Conservation (phyloP, 2,329 filamentous ascomycete species). For the Penicillium thymicola region DNA sequence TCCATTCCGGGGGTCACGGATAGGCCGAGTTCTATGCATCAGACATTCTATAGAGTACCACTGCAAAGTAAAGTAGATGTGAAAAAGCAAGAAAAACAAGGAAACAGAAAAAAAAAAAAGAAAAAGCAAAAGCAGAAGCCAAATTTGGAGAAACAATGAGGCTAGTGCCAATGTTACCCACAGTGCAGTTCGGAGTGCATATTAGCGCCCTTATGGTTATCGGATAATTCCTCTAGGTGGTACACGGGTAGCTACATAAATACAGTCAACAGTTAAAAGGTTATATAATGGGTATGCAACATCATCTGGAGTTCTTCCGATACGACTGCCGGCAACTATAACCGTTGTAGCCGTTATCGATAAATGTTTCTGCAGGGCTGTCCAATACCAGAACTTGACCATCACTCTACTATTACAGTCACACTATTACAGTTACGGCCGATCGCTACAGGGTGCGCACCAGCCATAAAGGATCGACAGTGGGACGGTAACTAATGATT, state of each 20-base stretch:
- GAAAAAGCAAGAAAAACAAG: background rate
- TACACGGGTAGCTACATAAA: constrained; percentile 19
- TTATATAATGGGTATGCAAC: constrained; percentile 16
- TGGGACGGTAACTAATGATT: background rate
- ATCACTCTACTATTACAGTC: background rate
- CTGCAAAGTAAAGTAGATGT: background rate
- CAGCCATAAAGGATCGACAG: constrained; percentile 17
- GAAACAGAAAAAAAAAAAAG: background rate
- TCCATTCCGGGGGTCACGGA: constrained; percentile 6
- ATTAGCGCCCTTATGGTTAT: constrained; percentile 6
- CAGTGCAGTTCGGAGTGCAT: constrained; percentile 4
- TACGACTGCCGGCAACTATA: constrained; percentile 10
- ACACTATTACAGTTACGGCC: constrained; percentile 1
- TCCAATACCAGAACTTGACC: background rate
- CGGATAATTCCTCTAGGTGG: constrained; percentile 22
- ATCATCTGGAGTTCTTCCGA: constrained; percentile 14
- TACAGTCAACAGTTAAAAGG: background rate
- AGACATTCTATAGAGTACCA: constrained; percentile 15
- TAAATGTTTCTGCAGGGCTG: background rate
- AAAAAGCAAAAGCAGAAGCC: background rate
- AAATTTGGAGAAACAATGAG: background rate
- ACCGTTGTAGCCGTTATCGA: background rate
- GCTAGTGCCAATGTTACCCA: constrained; percentile 19
- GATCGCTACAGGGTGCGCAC: constrained; percentile 24
- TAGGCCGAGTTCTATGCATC: constrained; percentile 4